Base-by-base conservation (phyloP, 78 protist genomes). In the Polysphondylium violaceum region DNA sequence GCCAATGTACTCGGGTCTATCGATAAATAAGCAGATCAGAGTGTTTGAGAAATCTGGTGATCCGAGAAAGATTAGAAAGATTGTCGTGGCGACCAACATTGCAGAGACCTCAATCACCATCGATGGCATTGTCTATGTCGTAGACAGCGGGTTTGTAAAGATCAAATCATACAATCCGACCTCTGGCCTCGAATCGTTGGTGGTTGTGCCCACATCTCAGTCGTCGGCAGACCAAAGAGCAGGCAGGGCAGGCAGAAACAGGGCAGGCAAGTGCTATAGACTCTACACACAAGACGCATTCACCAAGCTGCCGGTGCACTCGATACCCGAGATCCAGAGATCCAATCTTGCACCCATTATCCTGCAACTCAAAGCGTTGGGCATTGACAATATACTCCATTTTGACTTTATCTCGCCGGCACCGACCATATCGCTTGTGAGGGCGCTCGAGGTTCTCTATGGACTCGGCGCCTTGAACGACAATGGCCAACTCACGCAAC, bases 21-120 rank as follows among this genome's bases (percentile, higher is more conserved):
- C 98, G 21, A 31, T 67, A 4, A 67, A 75, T 21, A 81, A 95
- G 60, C 96, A 95, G 36, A 79, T 44, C 16, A 68, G 23, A 36
- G 95, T 86, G 3, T 95, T 97, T 50, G 87, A 53, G 16, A 11
- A 55, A 21, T 11, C 19, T 50, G 59, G 59, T 38, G 63, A 72
- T 51, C 61, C 63, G 2, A 75, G 94, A 29, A 93, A 89, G 36
- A 19, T 21, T 16, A 71, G 99, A 47, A 98, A 98, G 95, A 72
- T 98, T 11, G 95, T 98, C 14, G 33, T 98, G 1, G 29, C 98
- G 2, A 98, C 99, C 1, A 98, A 98, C 75, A 96, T 98, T 55
- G 99, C 99, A 2, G 99, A 98, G 90, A 96, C 99, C 4, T 93
- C 97, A 9, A 72, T 98, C 14, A 96, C 99, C 36, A 97, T 97